Conservation (phyloP, 1,139 yeast species). For the Saccharomyces hybrid region DNA sequence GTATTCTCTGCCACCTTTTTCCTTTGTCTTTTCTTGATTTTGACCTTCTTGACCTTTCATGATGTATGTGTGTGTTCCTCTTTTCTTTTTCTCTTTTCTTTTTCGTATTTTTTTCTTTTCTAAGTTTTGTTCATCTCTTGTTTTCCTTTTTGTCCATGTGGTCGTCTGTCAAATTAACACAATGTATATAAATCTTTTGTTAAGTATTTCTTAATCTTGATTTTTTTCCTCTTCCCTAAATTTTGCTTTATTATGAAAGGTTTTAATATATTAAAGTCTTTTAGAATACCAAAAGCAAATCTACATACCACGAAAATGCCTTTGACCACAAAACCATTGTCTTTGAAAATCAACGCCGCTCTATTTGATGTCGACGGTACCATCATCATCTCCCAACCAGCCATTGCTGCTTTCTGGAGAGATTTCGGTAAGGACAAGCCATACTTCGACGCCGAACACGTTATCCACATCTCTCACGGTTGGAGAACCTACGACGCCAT, state of each 20-base stretch:
- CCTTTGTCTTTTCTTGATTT: background rate
- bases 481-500: slow-evolving; percentile 77
- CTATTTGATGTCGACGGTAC: slow-evolving; percentile 86
- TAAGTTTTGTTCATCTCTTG: background rate
- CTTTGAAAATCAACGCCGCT: slow-evolving; percentile 35
- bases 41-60: background rate
- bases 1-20: background rate
- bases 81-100: slow-evolving; percentile 1
- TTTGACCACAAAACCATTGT: slow-evolving; percentile 28
- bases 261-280: background rate
- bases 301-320: slow-evolving; percentile 16
- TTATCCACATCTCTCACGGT: slow-evolving; percentile 74
- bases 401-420: slow-evolving; percentile 78
- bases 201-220: background rate
- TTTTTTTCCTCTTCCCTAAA: background rate
- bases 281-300: slow-evolving; percentile 3
- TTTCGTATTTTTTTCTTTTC: background rate
- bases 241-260: background rate
- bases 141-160: background rate
- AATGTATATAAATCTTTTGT: background rate
- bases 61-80: slow-evolving; percentile 1
- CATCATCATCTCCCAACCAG: slow-evolving; percentile 72
- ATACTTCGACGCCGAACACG: slow-evolving; percentile 61
- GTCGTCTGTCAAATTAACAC: background rate
- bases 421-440: slow-evolving; percentile 64